These are phyloP conservation scores for Calonectria leucothoes DNA, from an alignment of 2,329 filamentous ascomycete genomes.

Conservation along the genomic window DNA sequence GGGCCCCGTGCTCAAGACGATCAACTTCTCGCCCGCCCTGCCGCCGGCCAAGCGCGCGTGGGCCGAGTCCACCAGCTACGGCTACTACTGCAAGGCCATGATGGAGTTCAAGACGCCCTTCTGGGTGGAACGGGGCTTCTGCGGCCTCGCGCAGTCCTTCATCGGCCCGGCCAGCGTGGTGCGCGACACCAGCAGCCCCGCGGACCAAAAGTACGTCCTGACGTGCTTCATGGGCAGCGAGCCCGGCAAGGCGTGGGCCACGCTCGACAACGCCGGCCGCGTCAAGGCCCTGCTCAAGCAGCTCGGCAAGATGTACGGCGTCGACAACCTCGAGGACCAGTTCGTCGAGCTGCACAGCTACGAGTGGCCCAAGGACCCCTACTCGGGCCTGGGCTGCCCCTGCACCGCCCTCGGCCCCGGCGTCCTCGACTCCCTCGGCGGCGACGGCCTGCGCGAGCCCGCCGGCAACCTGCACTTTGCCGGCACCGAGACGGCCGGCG, in stretches of 20 bases:
- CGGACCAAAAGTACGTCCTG: conserved; percentile 45
- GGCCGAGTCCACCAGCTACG: conserved; percentile 50
- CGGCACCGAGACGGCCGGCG: conserved; percentile 37
- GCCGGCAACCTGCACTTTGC: conserved; percentile 38
- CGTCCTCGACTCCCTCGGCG: conserved; percentile 47
- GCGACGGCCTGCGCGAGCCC: conserved; percentile 47
- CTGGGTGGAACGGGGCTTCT: conserved; percentile 52
- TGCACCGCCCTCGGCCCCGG: conserved; percentile 52
- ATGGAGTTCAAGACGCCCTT: conserved; percentile 53
- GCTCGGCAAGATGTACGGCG: conserved; percentile 39
- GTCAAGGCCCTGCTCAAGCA: conserved; percentile 40
- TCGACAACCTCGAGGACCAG: conserved; percentile 27
- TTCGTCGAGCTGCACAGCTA: conserved; percentile 48
- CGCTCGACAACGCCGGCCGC: conserved; percentile 33
- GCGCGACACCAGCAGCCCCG: conserved; percentile 54
- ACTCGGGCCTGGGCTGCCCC: conserved; percentile 53
- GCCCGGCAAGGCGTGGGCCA: conserved; percentile 47
- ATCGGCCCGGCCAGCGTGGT: conserved; percentile 58
- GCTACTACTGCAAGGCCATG: conserved; percentile 65
- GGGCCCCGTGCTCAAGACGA: conserved; percentile 55
- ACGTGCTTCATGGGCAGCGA: conserved; percentile 56
- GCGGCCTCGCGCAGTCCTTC: conserved; percentile 58
- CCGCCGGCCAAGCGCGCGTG: conserved; percentile 51
- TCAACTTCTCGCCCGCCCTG: conserved; percentile 61
- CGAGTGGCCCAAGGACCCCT: conserved; percentile 54